Conservation (phyloP, 352 stramenopile species). For the Globisporangium iwayamae region DNA sequence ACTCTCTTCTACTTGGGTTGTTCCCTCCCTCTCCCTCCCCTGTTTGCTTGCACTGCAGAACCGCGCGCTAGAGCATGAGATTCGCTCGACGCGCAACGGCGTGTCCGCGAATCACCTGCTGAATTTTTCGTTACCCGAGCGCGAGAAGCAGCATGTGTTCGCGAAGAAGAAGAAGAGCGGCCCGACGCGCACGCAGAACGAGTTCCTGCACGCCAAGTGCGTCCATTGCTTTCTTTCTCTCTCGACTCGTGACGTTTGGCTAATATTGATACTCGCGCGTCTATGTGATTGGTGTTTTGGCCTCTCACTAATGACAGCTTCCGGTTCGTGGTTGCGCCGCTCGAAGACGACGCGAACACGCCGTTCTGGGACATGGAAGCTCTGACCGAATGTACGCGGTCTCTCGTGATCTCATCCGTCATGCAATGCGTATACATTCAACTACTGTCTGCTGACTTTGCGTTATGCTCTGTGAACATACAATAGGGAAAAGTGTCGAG, state of each 20-base stretch:
- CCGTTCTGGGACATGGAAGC: conserved; percentile 71
- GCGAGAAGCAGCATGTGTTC: conserved; percentile 41
- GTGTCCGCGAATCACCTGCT: conserved; percentile 81
- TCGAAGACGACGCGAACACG: conserved; percentile 38
- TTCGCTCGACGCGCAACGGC: conserved; percentile 56
- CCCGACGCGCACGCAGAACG: conserved; percentile 63
- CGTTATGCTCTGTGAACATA: background rate
- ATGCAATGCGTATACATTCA: background rate
- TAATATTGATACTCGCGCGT: background rate
- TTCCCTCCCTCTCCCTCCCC: background rate
- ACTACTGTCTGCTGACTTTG: background rate
- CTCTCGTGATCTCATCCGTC: background rate
- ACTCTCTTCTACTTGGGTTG: background rate
- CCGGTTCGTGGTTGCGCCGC: conserved; percentile 73
- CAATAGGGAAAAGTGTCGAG: conserved; percentile 75
- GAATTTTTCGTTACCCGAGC: conserved; percentile 79
- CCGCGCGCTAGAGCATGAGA: conserved; percentile 51
- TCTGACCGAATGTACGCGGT: conserved; percentile 70
- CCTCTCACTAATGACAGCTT: conserved; percentile 35
- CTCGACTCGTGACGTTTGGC: background rate
- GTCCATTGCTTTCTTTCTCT: conserved; percentile 5
- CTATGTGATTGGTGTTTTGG: background rate
- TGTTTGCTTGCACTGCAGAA: conserved; percentile 23
- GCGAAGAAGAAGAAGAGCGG: conserved; percentile 59
- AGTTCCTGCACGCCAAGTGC: conserved; percentile 87